Conservation (phyloP, 164 flowering plant genomes). For the Berberis vulgaris region DNA sequence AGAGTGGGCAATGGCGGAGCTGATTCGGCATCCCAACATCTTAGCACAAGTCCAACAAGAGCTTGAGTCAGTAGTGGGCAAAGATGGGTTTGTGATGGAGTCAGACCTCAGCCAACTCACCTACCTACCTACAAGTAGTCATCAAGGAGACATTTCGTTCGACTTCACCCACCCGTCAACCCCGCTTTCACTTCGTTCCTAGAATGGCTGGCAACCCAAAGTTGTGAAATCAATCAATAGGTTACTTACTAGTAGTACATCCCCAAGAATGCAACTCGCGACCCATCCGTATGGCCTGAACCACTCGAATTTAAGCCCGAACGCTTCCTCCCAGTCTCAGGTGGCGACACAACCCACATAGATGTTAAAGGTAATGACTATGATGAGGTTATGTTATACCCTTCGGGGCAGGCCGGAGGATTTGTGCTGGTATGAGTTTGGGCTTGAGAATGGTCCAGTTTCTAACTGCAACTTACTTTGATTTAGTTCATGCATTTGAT, state of each 20-base stretch:
- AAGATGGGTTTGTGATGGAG: constrained; percentile 48
- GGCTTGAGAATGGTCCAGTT: constrained; percentile 70
- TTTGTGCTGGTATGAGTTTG: constrained; percentile 71
- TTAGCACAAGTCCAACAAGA: constrained; percentile 42
- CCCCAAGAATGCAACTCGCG: constrained; percentile 75
- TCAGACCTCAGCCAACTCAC: constrained; percentile 46
- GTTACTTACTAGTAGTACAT: constrained; percentile 62
- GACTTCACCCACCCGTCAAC: constrained; percentile 56
- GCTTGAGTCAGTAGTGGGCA: constrained; percentile 64
- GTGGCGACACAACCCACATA: constrained; percentile 41
- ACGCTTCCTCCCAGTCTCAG: constrained; percentile 42
- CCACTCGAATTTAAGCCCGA: constrained; percentile 65
- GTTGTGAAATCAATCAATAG: constrained; percentile 66
- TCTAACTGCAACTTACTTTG: constrained; percentile 32
- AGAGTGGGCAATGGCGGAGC: too few relatives aligned
- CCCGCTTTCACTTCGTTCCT: constrained; percentile 61
- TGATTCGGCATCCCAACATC: constrained; percentile 1
- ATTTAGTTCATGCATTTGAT: constrained; percentile 54
- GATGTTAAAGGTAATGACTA: constrained; percentile 69
- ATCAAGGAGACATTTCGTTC: constrained; percentile 75
- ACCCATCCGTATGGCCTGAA: constrained; percentile 56
- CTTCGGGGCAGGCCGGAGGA: constrained; percentile 82
- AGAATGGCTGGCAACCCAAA: constrained; percentile 47
- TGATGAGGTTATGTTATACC: constrained; percentile 46
- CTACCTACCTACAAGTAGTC: constrained; percentile 45